phyloP scores from a whole-genome alignment of 768 basidiomycete genomes.

The Suillus paluster region DNA sequence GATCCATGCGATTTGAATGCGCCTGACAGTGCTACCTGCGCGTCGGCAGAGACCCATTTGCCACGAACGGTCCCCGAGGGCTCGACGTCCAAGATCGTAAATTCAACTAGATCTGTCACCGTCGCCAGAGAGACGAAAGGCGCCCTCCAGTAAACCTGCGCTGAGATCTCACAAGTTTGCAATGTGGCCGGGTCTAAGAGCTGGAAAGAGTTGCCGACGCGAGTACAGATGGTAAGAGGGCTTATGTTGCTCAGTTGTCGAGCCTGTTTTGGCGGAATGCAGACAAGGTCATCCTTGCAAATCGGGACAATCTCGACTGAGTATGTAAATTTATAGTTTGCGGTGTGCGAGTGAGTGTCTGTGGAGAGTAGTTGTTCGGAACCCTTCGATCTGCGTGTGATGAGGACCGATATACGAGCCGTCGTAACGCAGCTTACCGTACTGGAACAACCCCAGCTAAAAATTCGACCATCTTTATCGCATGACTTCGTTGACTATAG shows the following conservation, averaged over 20 bases:
- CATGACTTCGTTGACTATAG: slow-evolving; percentile 88
- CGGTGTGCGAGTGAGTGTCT: slow-evolving; percentile 90
- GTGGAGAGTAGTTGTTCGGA: slow-evolving; percentile 94
- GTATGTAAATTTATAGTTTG: slow-evolving; percentile 97
- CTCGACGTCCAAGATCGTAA: slow-evolving; percentile 94
- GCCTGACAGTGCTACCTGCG: slow-evolving; percentile 86
- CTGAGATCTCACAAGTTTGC: slow-evolving; percentile 77
- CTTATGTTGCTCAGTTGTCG: slow-evolving; percentile 85
- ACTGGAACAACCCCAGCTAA: slow-evolving; percentile 85
- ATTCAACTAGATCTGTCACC: slow-evolving; percentile 88
- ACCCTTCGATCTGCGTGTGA: slow-evolving; percentile 70
- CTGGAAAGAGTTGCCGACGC: slow-evolving; percentile 91
- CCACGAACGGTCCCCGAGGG: slow-evolving; percentile 70
- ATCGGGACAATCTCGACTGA: slow-evolving; percentile 97
- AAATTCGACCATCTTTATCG: slow-evolving; percentile 97
- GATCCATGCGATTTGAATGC: slow-evolving; percentile 66
- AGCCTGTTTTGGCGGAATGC: slow-evolving; percentile 83
- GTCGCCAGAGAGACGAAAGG: slow-evolving; percentile 87
- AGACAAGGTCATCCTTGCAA: slow-evolving; percentile 97
- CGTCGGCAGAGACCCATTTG: slow-evolving; percentile 84
- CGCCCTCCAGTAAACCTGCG: slow-evolving; percentile 87
- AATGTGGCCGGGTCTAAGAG: slow-evolving; percentile 89
- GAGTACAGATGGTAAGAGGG: slow-evolving; percentile 85
- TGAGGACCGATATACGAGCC: slow-evolving; percentile 11
- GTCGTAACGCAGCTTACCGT: slow-evolving; percentile 53